Conservation (phyloP, 352 stramenopile genomes). For the Globisporangium carolinianum region DNA sequence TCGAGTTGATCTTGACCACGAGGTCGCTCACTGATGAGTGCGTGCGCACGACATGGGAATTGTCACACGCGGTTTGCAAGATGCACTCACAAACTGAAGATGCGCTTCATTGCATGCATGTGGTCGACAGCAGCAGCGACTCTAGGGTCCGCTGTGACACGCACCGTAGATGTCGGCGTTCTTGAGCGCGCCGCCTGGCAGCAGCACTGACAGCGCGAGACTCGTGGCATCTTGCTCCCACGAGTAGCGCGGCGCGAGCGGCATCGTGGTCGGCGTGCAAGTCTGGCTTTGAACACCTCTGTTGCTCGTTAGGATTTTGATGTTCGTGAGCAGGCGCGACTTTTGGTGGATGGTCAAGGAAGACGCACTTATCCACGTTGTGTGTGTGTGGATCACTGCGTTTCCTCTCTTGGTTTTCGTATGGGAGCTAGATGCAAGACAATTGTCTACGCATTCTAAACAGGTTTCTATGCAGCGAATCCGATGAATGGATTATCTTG, state of each 20-base stretch:
- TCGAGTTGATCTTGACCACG: constrained; percentile 72
- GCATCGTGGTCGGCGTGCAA: constrained; percentile 26
- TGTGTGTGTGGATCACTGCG: no score
- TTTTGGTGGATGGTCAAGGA: no score
- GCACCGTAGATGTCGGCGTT: constrained; percentile 67
- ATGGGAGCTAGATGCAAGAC: no score
- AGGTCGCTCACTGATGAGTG: constrained; percentile 55
- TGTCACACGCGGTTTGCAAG: not conserved
- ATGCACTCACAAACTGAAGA: not conserved
- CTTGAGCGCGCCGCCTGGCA: constrained; percentile 40
- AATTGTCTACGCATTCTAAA: no score
- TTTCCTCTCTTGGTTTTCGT: no score
- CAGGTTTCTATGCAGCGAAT: no score
- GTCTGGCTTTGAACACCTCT: no score
- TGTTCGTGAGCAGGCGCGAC: not conserved
- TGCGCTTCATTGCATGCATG: no score
- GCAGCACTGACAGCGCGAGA: constrained; percentile 41
- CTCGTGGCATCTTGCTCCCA: constrained; percentile 54
- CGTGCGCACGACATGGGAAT: not conserved
- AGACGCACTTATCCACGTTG: no score
- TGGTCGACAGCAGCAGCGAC: not conserved
- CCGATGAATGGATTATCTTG: no score
- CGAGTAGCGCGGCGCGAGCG: constrained; percentile 50
- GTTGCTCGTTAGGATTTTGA: no score
- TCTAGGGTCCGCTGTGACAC: no score